phyloP scores from a whole-genome alignment of 1,284 basidiomycete genomes.

The Earliella scabrosa region DNA sequence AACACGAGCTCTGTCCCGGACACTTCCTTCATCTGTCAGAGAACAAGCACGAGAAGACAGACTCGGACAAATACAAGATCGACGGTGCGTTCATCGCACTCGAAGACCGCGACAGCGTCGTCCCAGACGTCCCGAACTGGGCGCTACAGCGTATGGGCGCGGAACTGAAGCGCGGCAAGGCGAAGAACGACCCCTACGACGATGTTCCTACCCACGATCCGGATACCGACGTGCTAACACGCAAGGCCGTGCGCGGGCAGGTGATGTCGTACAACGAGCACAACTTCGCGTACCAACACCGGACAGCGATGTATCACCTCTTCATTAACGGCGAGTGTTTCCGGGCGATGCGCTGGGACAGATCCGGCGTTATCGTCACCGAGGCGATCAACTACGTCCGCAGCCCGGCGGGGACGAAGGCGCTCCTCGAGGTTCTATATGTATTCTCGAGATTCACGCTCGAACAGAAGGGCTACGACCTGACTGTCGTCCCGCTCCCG shows the following conservation, averaged over 20 bases:
- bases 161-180: background rate
- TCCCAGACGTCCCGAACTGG: background rate
- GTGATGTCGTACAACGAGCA: no score
- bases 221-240: background rate
- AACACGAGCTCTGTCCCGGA: no score
- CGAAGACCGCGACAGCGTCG: background rate
- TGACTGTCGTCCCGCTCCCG: background rate
- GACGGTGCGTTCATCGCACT: background rate
- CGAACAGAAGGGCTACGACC: no score
- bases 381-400: no score
- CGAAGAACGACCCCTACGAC: background rate
- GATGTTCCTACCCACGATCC: background rate
- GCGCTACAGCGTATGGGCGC: background rate
- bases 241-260: background rate
- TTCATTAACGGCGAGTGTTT: background rate
- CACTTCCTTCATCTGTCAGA: no score
- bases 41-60: no score
- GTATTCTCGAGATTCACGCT: no score
- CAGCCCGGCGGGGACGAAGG: no score
- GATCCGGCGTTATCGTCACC: no score
- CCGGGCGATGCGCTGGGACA: slow-evolving; percentile 5
- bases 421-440: no score
- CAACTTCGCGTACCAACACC: no score
- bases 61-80: no score
- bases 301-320: background rate